Conservation (phyloP, 129 eudicot genomes). For the Pittosporum tobira region DNA sequence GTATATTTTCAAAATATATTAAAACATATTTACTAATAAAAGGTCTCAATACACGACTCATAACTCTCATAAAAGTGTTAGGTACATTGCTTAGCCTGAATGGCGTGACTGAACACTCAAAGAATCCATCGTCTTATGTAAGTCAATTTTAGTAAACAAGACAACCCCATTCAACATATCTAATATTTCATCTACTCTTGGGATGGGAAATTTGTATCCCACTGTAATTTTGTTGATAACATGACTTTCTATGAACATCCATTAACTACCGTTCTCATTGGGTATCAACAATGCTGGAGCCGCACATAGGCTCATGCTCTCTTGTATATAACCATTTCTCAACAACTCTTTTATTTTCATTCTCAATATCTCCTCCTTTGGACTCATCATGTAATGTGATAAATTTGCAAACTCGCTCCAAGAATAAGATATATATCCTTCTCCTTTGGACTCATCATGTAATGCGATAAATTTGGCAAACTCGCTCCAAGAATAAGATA, state of each 20-base stretch:
- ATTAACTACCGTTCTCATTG: too few species aligned
- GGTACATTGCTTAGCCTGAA: neutral
- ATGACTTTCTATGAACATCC: too few species aligned
- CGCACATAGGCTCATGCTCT: too few species aligned
- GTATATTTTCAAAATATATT: neutral
- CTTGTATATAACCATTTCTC: too few species aligned
- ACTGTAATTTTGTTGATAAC: too few species aligned
- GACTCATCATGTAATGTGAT: neutral
- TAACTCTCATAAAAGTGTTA: neutral
- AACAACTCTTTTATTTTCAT: neutral
- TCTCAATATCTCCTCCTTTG: neutral
- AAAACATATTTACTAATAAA: neutral
- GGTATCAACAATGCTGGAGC: too few species aligned
- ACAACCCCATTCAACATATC: too few species aligned
- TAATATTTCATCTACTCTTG: too few species aligned
- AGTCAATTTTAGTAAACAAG: too few species aligned
- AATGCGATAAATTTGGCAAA: neutral
- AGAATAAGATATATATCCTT: neutral
- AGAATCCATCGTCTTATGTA: neutral
- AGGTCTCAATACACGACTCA: neutral
- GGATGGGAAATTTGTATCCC: too few species aligned
- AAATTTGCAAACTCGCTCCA: neutral
- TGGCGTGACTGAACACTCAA: neutral
- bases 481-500: neutral
- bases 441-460: neutral